Evolutionary conservation across 2,329 filamentous ascomycete species (phyloP), one percentile per base, ranked within the genome.

Genomic region (Fusarium staphyleae): DNA sequence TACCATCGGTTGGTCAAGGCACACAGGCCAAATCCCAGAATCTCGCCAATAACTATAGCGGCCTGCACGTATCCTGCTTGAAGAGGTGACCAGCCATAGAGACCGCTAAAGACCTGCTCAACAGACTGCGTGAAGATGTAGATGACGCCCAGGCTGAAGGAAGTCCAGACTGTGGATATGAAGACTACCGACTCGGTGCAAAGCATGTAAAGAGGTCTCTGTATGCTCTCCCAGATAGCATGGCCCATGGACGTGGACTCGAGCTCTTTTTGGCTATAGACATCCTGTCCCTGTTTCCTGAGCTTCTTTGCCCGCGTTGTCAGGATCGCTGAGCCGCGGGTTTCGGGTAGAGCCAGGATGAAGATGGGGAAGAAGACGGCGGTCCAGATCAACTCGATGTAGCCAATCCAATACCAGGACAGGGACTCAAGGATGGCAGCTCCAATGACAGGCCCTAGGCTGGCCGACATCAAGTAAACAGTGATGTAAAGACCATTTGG

Each of bases 321-420:
- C 10, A 60, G 19, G 0, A 60, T 60, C 0, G 52, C 57, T 1
- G 57, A 60, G 0, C 56, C 56, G 18, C 57, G n/a, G 0, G 57
- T 58, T 10, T 60, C 57, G 4, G 56, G 52, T 35, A 60, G 18
- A 1, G 52, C 56, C n/a, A 60, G 1, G 10, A 60, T 60, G 2
- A 60, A 60, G 0, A 60, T 53, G 0, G 57, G 57, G 3, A 60
- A 60, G 44, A 60, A 56, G 6, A 47, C 56, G 0, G 42, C 52
- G 0, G 57, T 60, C 57, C 56, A 60, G 3, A 60, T 60, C 5
- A 60, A 48, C 8, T 60, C 57, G 9, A 60, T 60, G 3, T 60
- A 54, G 0, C 57, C 57, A 0, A 60, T 60, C 57, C 57, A 60
- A 2, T 56, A 7, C 57, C 57, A 60, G 1, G 52, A 32, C 0